Percentiles rank a stretch among this genome's conserved stretches.
These are phyloP conservation scores for Talaromyces sp. DNA, from an alignment of 2,329 filamentous ascomycete species.

Conservation along the genomic window DNA sequence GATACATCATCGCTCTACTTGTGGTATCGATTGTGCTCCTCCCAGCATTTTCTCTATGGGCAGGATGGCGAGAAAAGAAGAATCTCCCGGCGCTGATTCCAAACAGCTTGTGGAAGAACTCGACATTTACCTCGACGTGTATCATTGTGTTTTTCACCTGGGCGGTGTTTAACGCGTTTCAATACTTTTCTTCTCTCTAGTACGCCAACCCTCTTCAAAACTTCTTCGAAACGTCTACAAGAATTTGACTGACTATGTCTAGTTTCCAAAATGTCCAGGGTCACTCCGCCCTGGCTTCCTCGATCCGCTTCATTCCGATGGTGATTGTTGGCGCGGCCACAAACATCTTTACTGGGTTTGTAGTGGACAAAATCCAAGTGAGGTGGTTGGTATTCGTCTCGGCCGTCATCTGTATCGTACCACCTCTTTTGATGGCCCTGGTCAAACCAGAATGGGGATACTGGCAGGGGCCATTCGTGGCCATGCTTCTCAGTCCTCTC, in stretches of 20 bases:
- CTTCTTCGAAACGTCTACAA: too few relatives aligned
- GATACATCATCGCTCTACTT: constrained; percentile 21
- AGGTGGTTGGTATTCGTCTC: constrained; percentile 38
- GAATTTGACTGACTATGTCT: background rate
- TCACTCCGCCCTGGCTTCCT: constrained; percentile 39
- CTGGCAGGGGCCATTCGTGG: constrained; percentile 43
- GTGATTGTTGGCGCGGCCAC: constrained; percentile 30
- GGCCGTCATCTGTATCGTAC: constrained; percentile 27
- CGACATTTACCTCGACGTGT: constrained; percentile 25
- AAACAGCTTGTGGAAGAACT: constrained; percentile 27
- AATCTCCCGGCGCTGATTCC: constrained; percentile 25
- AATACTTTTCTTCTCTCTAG: constrained; percentile 19
- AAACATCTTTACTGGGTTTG: constrained; percentile 42
- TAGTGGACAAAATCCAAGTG: constrained; percentile 41
- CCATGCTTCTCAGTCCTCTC: constrained; percentile 39
- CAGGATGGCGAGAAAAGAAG: constrained; percentile 18
- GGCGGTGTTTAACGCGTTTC: constrained; percentile 24
- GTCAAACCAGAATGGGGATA: constrained; percentile 43
- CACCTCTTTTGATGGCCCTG: constrained; percentile 44
- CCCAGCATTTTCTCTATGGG: constrained; percentile 20
- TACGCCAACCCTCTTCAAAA: background rate
- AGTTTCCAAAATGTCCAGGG: constrained; percentile 46
- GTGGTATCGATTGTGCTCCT: constrained; percentile 22
- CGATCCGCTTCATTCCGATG: constrained; percentile 42
- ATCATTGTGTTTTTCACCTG: constrained; percentile 26